Evolutionary conservation across 352 stramenopile genomes (phyloP).

Genomic region (Phytophthora hybrid): DNA sequence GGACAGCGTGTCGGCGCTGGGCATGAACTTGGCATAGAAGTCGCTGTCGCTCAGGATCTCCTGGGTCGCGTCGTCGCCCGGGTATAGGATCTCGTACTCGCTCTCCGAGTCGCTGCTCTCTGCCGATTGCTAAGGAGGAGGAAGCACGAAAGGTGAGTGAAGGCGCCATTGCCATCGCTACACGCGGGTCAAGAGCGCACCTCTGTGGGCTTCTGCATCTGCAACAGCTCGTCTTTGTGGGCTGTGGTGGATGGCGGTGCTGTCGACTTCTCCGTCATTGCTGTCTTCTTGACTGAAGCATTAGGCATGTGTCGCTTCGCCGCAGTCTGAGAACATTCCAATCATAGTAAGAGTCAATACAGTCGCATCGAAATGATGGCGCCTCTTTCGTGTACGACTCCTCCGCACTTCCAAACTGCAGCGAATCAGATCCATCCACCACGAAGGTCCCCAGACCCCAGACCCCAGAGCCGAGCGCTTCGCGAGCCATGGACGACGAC

Average conservation of each 20-base stretch:
- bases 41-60: conserved; percentile 59
- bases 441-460: background rate
- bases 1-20: conserved; percentile 51
- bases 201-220: background rate
- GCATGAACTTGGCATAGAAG: conserved; percentile 70
- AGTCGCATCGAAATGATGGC: background rate
- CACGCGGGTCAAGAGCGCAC: background rate
- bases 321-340: background rate
- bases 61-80: conserved; percentile 51
- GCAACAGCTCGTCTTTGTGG: background rate
- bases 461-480: background rate
- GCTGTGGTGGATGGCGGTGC: background rate
- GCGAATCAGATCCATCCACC: conserved; percentile 7
- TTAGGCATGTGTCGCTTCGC: background rate
- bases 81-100: conserved; percentile 72
- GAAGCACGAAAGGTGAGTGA: background rate
- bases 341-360: background rate
- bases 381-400: background rate
- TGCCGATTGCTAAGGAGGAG: conserved; percentile 8
- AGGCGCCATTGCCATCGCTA: too few relatives aligned
- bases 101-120: conserved; percentile 45
- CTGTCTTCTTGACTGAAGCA: background rate
- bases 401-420: background rate
- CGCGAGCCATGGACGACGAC: conserved; percentile 45
- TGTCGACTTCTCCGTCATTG: background rate